phyloP scores from a whole-genome alignment of 2,329 filamentous ascomycete species.

The Talaromyces rugulosus region DNA sequence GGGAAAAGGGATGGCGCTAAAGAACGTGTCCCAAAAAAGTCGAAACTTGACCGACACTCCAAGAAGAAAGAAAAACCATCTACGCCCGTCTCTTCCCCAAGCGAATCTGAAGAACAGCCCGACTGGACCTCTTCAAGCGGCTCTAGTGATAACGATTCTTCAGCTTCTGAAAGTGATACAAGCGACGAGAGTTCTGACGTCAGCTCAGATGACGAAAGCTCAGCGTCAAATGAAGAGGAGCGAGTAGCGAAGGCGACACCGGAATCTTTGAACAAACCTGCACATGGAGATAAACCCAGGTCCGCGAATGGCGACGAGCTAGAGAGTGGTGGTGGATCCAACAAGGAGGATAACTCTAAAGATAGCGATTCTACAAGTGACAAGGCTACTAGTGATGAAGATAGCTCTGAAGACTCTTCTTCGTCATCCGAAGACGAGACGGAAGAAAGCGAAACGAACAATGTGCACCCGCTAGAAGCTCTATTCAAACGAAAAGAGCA shows the following conservation, averaged over 20 bases:
- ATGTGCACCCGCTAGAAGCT: conserved; percentile 82
- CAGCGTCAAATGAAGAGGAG: neutral
- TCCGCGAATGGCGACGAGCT: conserved; percentile 18
- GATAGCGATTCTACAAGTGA: conserved; percentile 2
- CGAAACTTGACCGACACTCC: neutral
- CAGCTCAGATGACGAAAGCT: neutral
- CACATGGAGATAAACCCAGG: conserved; percentile 22
- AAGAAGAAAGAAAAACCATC: neutral
- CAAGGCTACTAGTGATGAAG: conserved; percentile 10
- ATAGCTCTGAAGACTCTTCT: conserved; percentile 11
- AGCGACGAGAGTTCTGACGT: neutral
- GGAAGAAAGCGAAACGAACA: conserved; percentile 34
- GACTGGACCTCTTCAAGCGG: conserved; percentile 37
- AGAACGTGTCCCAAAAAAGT: conserved; percentile 11
- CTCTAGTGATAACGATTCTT: conserved; percentile 6
- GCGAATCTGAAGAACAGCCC: conserved; percentile 17
- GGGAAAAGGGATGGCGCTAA: conserved; percentile 26
- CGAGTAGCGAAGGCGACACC: neutral
- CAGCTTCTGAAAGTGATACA: neutral
- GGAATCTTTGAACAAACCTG: neutral
- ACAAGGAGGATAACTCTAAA: neutral
- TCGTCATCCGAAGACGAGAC: conserved; percentile 37
- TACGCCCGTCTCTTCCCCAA: neutral
- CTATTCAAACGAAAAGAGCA: conserved; percentile 70
- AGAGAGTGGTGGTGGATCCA: neutral